Evolutionary conservation across 2,329 filamentous ascomycete species (phyloP).

Genomic region (Geosmithia flava): DNA sequence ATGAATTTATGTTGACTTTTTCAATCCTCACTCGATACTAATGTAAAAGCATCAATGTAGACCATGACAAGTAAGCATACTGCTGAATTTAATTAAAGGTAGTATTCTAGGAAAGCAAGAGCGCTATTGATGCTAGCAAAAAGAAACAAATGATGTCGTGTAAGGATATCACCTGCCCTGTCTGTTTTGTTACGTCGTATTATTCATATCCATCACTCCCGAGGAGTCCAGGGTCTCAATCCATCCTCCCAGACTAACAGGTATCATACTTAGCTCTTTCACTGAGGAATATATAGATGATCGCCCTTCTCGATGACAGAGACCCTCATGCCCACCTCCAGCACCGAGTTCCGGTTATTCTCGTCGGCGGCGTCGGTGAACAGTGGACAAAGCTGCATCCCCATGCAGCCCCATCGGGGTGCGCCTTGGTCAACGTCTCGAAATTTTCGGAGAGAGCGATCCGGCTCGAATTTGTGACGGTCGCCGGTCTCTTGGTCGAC

Average conservation of each 20-base stretch:
- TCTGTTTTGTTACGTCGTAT: neutral
- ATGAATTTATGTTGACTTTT: neutral
- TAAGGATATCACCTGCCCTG: too few species aligned
- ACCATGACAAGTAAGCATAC: neutral
- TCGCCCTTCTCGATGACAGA: slow-evolving; percentile 32
- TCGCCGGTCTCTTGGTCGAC: slow-evolving; percentile 50
- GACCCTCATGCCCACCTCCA: slow-evolving; percentile 45
- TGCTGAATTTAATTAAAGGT: neutral
- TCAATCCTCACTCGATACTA: neutral
- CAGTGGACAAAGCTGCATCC: slow-evolving; percentile 53
- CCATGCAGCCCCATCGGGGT: slow-evolving; percentile 42
- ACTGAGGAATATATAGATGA: slow-evolving; percentile 22
- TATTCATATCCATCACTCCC: neutral
- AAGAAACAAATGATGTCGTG: neutral
- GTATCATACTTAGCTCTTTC: neutral
- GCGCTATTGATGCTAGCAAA: neutral
- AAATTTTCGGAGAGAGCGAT: slow-evolving; percentile 42
- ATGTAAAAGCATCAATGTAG: neutral
- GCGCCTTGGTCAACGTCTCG: slow-evolving; percentile 50
- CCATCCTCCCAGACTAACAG: neutral
- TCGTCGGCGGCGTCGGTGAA: slow-evolving; percentile 19
- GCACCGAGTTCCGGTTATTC: slow-evolving; percentile 24
- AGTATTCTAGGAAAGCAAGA: neutral
- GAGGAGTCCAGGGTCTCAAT: neutral
- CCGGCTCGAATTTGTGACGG: slow-evolving; percentile 42